Evolutionary conservation across 1,284 basidiomycete genomes (phyloP).

Genomic region (Phellinidium pouzarii): DNA sequence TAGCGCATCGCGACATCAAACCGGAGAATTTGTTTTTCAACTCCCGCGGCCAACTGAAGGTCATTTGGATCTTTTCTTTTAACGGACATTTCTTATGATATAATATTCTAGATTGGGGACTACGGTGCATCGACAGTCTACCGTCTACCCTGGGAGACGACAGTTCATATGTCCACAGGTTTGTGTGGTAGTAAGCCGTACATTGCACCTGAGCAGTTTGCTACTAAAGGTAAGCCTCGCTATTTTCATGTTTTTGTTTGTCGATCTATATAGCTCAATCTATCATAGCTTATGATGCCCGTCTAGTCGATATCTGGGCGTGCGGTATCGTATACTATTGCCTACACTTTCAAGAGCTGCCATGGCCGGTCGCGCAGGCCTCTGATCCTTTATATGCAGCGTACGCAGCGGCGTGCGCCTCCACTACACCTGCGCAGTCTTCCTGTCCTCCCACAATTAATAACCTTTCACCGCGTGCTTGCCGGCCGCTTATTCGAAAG

Average conservation of each 20-base stretch:
- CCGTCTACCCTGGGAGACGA: conserved; percentile 95
- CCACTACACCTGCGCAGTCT: conserved; percentile 29
- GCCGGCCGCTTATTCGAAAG: conserved; percentile 78
- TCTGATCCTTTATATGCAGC: conserved; percentile 80
- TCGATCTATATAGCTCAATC: conserved; percentile 22
- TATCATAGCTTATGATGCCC: conserved; percentile 86
- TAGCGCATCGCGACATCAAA: conserved; percentile 97
- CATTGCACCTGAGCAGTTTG: conserved; percentile 96
- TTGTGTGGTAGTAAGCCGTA: conserved; percentile 97
- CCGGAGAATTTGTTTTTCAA: conserved; percentile 97
- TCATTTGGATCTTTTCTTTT: conserved; percentile 28
- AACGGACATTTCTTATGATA: conserved; percentile 19
- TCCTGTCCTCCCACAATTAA: conserved; percentile 73
- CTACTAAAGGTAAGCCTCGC: conserved; percentile 80
- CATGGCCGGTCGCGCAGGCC: conserved; percentile 91
- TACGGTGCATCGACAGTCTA: conserved; percentile 99
- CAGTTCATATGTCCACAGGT: conserved; percentile 94
- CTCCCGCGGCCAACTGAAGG: conserved; percentile 90
- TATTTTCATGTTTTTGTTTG: background rate
- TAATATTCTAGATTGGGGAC: conserved; percentile 75
- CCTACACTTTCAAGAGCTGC: conserved; percentile 93
- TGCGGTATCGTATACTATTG: conserved; percentile 97
- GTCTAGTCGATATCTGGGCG: conserved; percentile 97
- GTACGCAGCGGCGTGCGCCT: conserved; percentile 67
- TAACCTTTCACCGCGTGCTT: conserved; percentile 84